Evolutionary conservation across 192 early-diverging fungal species (phyloP).

Genomic region (Gonapodya prolifera): DNA sequence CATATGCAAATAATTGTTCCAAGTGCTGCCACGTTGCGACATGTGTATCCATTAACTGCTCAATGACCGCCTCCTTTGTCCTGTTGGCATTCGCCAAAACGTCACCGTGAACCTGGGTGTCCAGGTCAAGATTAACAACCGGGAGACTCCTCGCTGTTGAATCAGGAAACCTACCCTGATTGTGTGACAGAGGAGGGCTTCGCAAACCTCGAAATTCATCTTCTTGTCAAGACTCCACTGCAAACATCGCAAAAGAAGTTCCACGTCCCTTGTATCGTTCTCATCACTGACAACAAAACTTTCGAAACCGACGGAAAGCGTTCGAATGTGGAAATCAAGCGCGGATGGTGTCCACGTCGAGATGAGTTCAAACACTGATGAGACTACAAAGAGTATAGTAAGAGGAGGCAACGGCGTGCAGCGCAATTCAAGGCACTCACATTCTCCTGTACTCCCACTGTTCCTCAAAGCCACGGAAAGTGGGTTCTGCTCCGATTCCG

Average conservation of each 20-base stretch:
- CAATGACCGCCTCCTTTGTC: neutral
- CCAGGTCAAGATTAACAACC: no score
- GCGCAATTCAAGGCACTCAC: no score
- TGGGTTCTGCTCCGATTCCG: no score
- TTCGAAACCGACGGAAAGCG: neutral
- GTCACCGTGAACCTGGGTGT: neutral
- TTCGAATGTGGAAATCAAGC: neutral
- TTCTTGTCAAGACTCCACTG: neutral
- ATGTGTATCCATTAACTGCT: neutral
- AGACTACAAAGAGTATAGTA: neutral
- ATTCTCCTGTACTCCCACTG: neutral
- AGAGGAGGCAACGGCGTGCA: no score
- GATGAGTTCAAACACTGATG: neutral
- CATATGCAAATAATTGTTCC: neutral
- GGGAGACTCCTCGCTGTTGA: no score
- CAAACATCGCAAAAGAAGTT: neutral
- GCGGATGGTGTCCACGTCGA: neutral
- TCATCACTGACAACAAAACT: neutral
- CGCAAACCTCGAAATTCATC: neutral
- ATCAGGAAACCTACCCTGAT: neutral
- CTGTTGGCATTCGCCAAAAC: neutral
- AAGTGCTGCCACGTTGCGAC: neutral
- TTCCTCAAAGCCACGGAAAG: no score
- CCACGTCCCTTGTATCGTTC: neutral
- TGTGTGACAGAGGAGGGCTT: neutral